Percentiles rank a stretch among this genome's conserved stretches.
Evolutionary conservation across 176 grass and related monocot genomes (phyloP).

Genomic region (Themeda triandra): DNA sequence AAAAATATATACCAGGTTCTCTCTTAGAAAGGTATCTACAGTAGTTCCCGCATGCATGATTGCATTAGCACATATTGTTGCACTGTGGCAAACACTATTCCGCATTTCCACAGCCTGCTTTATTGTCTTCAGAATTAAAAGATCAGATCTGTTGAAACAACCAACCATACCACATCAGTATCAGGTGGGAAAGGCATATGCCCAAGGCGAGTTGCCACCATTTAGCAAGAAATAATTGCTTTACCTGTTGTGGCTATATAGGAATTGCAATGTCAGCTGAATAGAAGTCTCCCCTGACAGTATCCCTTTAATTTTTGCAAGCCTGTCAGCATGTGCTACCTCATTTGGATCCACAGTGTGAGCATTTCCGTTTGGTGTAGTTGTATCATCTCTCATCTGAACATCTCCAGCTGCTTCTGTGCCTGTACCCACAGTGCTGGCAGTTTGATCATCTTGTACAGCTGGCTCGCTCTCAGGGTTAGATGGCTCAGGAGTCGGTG

Average conservation of each 20-base stretch:
- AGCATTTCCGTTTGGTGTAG: slow-evolving; percentile 56
- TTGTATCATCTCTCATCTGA: slow-evolving; percentile 72
- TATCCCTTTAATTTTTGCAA: slow-evolving; percentile 93
- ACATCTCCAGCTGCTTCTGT: slow-evolving; percentile 67
- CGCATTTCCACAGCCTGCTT: slow-evolving; percentile 99
- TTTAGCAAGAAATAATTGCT: neutral
- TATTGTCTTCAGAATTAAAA: slow-evolving; percentile 98
- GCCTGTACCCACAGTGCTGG: slow-evolving; percentile 23
- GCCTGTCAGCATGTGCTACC: slow-evolving; percentile 55
- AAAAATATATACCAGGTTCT: slow-evolving; percentile 71
- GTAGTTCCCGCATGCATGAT: slow-evolving; percentile 99
- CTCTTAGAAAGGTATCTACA: slow-evolving; percentile 97
- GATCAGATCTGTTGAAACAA: slow-evolving; percentile 72
- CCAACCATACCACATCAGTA: slow-evolving; percentile 19
- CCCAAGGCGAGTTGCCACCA: neutral
- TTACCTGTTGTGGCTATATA: slow-evolving; percentile 97
- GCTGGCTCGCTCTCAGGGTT: slow-evolving; percentile 38
- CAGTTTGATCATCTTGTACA: slow-evolving; percentile 45
- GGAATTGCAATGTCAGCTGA: slow-evolving; percentile 93
- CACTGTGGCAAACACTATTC: slow-evolving; percentile 99
- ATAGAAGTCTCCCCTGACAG: slow-evolving; percentile 93
- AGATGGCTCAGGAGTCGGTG: neutral
- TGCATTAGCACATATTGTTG: slow-evolving; percentile 96
- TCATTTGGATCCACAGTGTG: slow-evolving; percentile 64
- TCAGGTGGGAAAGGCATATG: slow-evolving; percentile 13